A percentile compares a stretch with the other conserved stretches of the same genome.
Conservation (phyloP, 768 basidiomycete species). For the Rhodotorula sphaerocarpa region DNA sequence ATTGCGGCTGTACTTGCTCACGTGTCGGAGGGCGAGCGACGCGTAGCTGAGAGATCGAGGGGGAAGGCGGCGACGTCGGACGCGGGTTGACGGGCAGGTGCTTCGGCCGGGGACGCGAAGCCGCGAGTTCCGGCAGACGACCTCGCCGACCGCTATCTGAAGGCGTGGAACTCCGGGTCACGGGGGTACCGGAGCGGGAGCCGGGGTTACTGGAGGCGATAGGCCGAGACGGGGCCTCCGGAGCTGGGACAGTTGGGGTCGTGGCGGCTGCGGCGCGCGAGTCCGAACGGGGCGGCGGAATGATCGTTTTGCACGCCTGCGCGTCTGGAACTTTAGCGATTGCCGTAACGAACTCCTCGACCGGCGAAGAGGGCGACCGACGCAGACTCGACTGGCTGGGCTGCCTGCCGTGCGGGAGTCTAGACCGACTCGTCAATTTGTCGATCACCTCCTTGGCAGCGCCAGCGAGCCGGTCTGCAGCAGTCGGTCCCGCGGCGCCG, state of each 20-base stretch:
- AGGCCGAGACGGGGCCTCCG: too few species aligned
- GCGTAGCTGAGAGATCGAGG: not conserved
- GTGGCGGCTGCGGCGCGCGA: conserved; percentile 23
- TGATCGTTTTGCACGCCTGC: too few species aligned
- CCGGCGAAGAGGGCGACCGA: conserved; percentile 4
- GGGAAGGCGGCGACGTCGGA: not conserved
- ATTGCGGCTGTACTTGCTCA: not conserved
- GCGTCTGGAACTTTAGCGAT: too few species aligned
- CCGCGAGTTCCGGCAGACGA: not conserved
- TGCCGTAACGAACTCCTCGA: too few species aligned
- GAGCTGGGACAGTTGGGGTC: too few species aligned
- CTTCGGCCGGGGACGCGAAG: conserved; percentile 2
- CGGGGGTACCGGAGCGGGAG: too few species aligned
- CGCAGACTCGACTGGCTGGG: not conserved
- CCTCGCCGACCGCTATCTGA: not conserved
- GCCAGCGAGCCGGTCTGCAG: conserved; percentile 18
- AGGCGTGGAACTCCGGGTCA: not conserved
- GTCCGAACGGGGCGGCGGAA: conserved; percentile 21
- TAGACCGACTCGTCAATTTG: conserved; percentile 1
- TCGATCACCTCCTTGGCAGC: conserved; percentile 21
- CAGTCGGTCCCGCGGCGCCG: conserved; percentile 3
- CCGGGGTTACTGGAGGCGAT: too few species aligned
- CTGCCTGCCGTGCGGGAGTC: not conserved
- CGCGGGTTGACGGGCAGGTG: conserved; percentile 1
- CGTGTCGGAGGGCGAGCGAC: not conserved